A percentile compares a stretch with the other conserved stretches of the same genome.
Evolutionary conservation across 75 land plant species (phyloP).

Genomic region (Picea sitchensis): DNA sequence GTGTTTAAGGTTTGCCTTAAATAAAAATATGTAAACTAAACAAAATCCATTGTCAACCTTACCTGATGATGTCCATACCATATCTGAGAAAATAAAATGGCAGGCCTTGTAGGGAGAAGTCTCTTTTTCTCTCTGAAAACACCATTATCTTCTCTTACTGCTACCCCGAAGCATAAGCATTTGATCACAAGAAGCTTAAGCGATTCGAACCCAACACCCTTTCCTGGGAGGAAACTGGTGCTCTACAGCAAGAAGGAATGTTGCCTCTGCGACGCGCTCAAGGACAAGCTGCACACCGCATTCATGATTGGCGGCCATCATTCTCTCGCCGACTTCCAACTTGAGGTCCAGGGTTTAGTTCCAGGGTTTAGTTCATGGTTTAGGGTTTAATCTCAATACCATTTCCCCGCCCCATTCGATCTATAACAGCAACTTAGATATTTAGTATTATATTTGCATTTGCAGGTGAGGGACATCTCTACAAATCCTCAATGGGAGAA

Average conservation of each 20-base stretch:
- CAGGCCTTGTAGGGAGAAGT: too few relatives aligned
- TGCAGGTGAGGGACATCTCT: slow-evolving; percentile 82
- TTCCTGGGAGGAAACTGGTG: slow-evolving; percentile 40
- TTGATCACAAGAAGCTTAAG: too few relatives aligned
- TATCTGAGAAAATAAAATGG: too few relatives aligned
- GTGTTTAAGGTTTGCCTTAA: too few relatives aligned
- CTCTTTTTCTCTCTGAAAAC: too few relatives aligned
- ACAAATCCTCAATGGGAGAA: slow-evolving; percentile 79
- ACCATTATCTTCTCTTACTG: too few relatives aligned
- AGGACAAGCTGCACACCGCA: slow-evolving; percentile 78
- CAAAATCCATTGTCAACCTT: too few relatives aligned
- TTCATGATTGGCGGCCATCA: slow-evolving; percentile 45
- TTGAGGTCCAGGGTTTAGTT: slow-evolving; percentile 51
- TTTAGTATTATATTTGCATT: slow-evolving; percentile 5
- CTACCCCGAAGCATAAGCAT: too few relatives aligned
- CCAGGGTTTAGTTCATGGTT: not conserved
- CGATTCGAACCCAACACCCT: too few relatives aligned
- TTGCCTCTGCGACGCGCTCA: slow-evolving; percentile 94
- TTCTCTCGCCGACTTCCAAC: slow-evolving; percentile 50
- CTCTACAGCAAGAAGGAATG: slow-evolving; percentile 95
- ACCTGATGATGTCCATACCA: too few relatives aligned
- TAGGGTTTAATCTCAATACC: too few relatives aligned
- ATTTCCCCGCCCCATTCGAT: not conserved
- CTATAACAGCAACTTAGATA: not conserved
- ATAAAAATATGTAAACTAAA: too few relatives aligned